Base-by-base conservation (phyloP, 257 asterid genomes). In the Plantago major region DNA sequence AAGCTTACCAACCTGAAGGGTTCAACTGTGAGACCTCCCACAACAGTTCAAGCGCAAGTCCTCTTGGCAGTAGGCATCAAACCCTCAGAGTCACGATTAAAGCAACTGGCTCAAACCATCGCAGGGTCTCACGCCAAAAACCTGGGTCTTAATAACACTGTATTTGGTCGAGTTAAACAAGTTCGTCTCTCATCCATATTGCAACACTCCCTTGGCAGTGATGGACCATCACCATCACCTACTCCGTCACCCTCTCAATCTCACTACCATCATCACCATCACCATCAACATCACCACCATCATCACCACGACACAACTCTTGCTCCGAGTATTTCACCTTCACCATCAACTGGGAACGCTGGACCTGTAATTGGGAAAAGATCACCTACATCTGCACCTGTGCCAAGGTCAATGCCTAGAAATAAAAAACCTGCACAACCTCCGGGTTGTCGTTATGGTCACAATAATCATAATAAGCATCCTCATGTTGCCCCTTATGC, bases 131-230 rank as follows among this genome's bases (percentile, higher is more conserved):
- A 81, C 70, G 9, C 84, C 8, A 84, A 84, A 70, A 93, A 93
- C 73, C 95, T 93, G 43, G 99, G 99, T 63, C 88, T 93, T 50
- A 87, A 93, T 59, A 80, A 93, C 86, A 93, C 94, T 0, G 95
- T 89, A 30, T 93, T 93, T 69, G 99, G 99, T 19, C 83, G 78
- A 70, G 99, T 93, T 26, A 93, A 93, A 76, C 99, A 93, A 82
- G 94, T 93, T 43, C 74, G 85, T 65, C 96, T 93, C 68, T 89
- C 99, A n/a, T 83, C 97, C 45, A 49, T 75, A 33, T 60, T 82
- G 60, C 86, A 79, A 14, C 95, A 81, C 78, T 79, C 97, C 60
- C 83, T 76, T 9, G 82, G 82, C 11, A 55, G 71, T 13, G 74
- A 68, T 17, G 74, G 74, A 16, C 87, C 87, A 7, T 75, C 87